Percentiles rank a stretch among this genome's conserved stretches.
Conservation (phyloP, 2,329 filamentous ascomycete genomes). For the Pyrenophora seminiperda region DNA sequence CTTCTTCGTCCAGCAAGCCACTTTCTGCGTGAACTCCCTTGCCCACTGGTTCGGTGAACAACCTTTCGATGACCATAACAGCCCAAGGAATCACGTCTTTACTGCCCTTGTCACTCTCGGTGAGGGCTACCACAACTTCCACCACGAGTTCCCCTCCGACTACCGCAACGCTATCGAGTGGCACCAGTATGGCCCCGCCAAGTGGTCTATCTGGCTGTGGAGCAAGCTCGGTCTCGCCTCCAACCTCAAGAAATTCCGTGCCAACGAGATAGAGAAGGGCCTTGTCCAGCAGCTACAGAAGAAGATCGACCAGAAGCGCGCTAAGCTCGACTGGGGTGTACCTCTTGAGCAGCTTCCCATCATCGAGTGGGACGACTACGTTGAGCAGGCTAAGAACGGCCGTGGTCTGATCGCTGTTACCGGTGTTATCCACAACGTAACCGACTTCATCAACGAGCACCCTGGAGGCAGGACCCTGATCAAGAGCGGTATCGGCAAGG, state of each 20-base stretch:
- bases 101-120: constrained; percentile 52
- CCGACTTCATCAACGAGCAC: constrained; percentile 52
- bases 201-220: constrained; percentile 53
- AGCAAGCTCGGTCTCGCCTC: constrained; percentile 52
- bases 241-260: constrained; percentile 53
- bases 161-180: constrained; percentile 52
- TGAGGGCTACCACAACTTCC: constrained; percentile 54
- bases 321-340: constrained; percentile 52
- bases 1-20: constrained; percentile 60
- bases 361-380: constrained; percentile 53
- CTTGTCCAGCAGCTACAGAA: constrained; percentile 53
- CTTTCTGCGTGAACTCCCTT: constrained; percentile 61
- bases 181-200: constrained; percentile 53
- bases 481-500: constrained; percentile 50
- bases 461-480: constrained; percentile 52
- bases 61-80: constrained; percentile 53
- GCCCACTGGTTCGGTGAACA: constrained; percentile 59
- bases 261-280: constrained; percentile 54
- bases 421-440: constrained; percentile 51
- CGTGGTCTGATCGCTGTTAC: constrained; percentile 50
- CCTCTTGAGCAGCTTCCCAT: constrained; percentile 52
- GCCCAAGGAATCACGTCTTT: constrained; percentile 51
- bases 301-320: constrained; percentile 53
- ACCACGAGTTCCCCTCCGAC: constrained; percentile 53
- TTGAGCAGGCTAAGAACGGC: constrained; percentile 51